Evolutionary conservation across 805 yeast genomes (phyloP), one percentile per base, ranked within the genome.

Genomic region (Wickerhamomyces kurtzmanii): DNA sequence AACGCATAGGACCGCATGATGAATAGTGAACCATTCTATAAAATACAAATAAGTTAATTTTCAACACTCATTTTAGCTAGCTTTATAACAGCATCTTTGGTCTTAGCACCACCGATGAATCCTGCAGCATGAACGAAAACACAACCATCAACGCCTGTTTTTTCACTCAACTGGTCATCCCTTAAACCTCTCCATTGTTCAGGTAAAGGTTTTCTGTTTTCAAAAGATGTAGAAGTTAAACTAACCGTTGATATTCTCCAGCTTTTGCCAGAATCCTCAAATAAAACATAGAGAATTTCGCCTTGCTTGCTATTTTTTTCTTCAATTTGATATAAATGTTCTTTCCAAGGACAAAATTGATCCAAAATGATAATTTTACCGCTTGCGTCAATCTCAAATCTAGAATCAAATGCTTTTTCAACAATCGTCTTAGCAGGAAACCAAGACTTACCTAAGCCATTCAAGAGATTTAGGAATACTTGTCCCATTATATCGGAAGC

Each of bases 61-160:
- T 43, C 45, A 27, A 59, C 35, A 26, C 62, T 55, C 47, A 54
- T 43, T 36, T 57, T 59, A 6, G 97, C 96, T 54, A 91, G 65
- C 46, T 71, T 55, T 32, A 85, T 50, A 10, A 78, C 96, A 18
- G 82, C 80, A 29, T 85, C 96, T 37, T 65, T 60, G 15, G 93
- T 68, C 47, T 75, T 65, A 31, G 89, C 84, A 30, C 98, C 98
- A 24, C 98, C 98, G 46, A 91, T 91, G 57, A 91, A 91, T 0
- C 98, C 97, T 23, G 94, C 83, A 24, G 97, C 96, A 45, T 91
- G 98, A 32, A 91, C 75, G 49, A 91, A 91, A 13, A 87, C 73
- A 50, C 96, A 83, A 7, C 83, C 95, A 18, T 71, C 75, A 31
- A 91, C 71, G n/a, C 94, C 96, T 20, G 85, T 62, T 40, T 68